Percentiles rank a stretch among this genome's conserved stretches.
These are phyloP conservation scores for Puccinia polysora DNA, from an alignment of 1,284 basidiomycete genomes.

Conservation along the genomic window DNA sequence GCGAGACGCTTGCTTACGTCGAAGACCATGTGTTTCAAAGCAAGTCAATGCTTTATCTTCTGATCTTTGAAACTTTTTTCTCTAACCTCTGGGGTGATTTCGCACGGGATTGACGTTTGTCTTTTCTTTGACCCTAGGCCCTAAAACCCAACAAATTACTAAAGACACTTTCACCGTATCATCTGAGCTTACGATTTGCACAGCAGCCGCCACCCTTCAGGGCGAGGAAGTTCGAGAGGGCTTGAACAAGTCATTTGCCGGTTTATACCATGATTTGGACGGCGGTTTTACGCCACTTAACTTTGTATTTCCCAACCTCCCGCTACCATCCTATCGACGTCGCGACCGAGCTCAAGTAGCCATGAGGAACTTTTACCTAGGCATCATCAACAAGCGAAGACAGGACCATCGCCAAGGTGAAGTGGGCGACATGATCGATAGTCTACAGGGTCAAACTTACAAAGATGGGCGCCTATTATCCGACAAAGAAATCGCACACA, in stretches of 20 bases:
- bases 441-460: constrained; percentile 79
- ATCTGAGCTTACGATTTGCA: constrained; percentile 91
- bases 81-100: too few relatives aligned
- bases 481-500: constrained; percentile 91
- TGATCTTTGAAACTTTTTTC: too few relatives aligned
- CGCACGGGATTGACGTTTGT: too few relatives aligned
- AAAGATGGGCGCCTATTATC: constrained; percentile 72
- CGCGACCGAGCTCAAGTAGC: constrained; percentile 85
- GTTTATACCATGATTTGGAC: constrained; percentile 84
- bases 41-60: constrained; percentile 54
- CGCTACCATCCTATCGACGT: constrained; percentile 78
- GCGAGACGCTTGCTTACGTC: constrained; percentile 59
- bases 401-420: constrained; percentile 57
- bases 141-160: not conserved
- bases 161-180: constrained; percentile 66
- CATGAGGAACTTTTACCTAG: constrained; percentile 89
- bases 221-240: constrained; percentile 78
- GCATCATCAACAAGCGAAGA: constrained; percentile 76
- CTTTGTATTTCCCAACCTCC: constrained; percentile 90
- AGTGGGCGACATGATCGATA: constrained; percentile 84
- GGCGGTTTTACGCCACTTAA: constrained; percentile 60
- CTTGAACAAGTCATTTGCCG: constrained; percentile 78
- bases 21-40: constrained; percentile 59
- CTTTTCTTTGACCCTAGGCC: not conserved
- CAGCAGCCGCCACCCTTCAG: constrained; percentile 86